Conservation (phyloP, 2,329 filamentous ascomycete genomes). For the Acrodontium crateriforme region DNA sequence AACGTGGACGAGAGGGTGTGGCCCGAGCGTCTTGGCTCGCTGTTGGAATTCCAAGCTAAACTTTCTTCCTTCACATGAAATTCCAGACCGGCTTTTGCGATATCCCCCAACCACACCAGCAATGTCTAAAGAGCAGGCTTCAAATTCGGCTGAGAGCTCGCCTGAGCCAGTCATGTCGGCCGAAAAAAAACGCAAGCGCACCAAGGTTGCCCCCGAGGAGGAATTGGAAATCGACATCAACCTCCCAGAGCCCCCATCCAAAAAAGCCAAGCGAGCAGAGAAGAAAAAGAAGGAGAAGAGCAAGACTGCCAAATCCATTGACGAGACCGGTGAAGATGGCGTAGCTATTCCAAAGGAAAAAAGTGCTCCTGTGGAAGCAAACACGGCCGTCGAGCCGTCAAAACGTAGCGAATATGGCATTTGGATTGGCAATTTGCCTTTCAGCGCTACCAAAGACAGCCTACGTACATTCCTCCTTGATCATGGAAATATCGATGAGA, state of each 20-base stretch:
- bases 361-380: slow-evolving; percentile 9
- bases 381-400: slow-evolving; percentile 10
- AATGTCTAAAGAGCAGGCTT: too few species aligned
- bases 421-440: slow-evolving; percentile 95
- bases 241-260: slow-evolving; percentile 88
- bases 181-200: slow-evolving; percentile 53
- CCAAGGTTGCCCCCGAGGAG: slow-evolving; percentile 34
- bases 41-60: too few species aligned
- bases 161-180: too few species aligned
- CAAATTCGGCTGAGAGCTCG: too few species aligned
- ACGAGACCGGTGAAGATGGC: slow-evolving; percentile 17
- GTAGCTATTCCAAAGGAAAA: too few species aligned
- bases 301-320: slow-evolving; percentile 2
- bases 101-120: too few species aligned
- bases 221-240: slow-evolving; percentile 73
- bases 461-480: slow-evolving; percentile 69
- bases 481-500: slow-evolving; percentile 43
- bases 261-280: slow-evolving; percentile 76
- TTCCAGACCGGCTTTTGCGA: too few species aligned
- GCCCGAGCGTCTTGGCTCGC: too few species aligned
- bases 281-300: slow-evolving; percentile 52
- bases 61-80: too few species aligned
- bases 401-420: slow-evolving; percentile 68
- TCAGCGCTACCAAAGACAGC: slow-evolving; percentile 58
- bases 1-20: too few species aligned